Evolutionary conservation across 2,329 filamentous ascomycete species (phyloP).

Genomic region (Xylariaceae sp.): DNA sequence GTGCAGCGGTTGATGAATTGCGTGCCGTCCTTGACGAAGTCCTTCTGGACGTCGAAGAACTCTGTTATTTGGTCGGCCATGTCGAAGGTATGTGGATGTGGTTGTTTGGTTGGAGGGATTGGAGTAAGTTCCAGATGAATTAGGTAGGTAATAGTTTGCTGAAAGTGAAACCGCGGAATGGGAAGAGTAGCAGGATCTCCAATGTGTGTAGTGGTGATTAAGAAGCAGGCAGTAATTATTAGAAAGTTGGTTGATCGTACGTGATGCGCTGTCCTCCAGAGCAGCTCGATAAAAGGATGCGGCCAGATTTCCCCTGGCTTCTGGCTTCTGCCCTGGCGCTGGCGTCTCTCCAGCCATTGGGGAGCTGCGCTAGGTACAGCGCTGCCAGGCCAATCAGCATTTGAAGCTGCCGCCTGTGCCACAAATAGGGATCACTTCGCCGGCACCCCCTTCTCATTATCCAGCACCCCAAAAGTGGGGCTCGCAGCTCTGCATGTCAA

Average conservation of each 20-base stretch:
- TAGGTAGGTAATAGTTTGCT: not conserved
- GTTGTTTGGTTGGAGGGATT: not conserved
- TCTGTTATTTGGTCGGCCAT: conserved; percentile 68
- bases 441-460: too few species aligned
- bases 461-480: too few species aligned
- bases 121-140: too few species aligned
- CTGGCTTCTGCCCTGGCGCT: not conserved
- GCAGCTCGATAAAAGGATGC: conserved; percentile 16
- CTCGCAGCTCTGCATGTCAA: too few species aligned
- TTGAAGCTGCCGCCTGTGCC: too few species aligned
- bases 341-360: too few species aligned
- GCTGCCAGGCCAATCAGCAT: too few species aligned
- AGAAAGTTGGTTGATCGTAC: conserved; percentile 6
- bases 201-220: not conserved
- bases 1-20: conserved; percentile 61
- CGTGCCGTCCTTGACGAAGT: conserved; percentile 60
- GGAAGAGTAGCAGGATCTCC: not conserved
- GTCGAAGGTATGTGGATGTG: conserved; percentile 19
- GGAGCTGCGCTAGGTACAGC: too few species aligned
- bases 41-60: conserved; percentile 63
- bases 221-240: conserved; percentile 3
- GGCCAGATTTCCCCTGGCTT: conserved; percentile 24
- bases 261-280: conserved; percentile 20
- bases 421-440: too few species aligned
- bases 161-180: not conserved